Conservation (phyloP, 192 early-diverging fungal species). For the Obelidium mucronatum region DNA sequence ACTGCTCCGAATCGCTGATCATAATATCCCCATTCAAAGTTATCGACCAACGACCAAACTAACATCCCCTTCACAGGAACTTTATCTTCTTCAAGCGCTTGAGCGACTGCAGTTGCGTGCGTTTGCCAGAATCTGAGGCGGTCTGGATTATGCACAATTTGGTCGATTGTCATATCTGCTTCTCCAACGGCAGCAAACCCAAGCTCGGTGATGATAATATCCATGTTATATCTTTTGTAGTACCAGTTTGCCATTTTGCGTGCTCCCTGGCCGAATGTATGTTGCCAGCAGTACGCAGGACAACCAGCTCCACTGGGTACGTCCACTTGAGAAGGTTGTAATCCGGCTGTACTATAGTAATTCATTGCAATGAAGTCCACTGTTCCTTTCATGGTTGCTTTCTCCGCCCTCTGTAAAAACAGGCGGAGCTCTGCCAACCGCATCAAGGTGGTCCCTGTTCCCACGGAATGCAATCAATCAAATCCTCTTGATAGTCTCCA, state of each 20-base stretch:
- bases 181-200: conserved; percentile 16
- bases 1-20: conserved; percentile 15
- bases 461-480: background rate
- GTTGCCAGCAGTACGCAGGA: conserved; percentile 10
- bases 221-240: conserved; percentile 27
- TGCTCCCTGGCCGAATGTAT: conserved; percentile 2
- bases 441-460: background rate
- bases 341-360: conserved; percentile 42
- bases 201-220: conserved; percentile 34
- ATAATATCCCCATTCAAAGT: conserved; percentile 52
- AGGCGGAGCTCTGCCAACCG: conserved; percentile 36
- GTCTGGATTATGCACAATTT: conserved; percentile 19
- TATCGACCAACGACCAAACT: conserved; percentile 51
- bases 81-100: conserved; percentile 33
- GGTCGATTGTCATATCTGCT: background rate
- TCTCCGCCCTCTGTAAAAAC: conserved; percentile 43
- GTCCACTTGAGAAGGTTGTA: background rate
- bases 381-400: conserved; percentile 38
- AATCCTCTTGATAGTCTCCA: background rate
- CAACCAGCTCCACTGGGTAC: conserved; percentile 1
- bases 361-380: conserved; percentile 53
- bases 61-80: conserved; percentile 35
- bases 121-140: conserved; percentile 45
- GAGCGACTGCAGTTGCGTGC: conserved; percentile 21
- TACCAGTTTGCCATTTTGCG: conserved; percentile 15